These are phyloP conservation scores for Exophiala dermatitidis DNA, from an alignment of 2,329 filamentous ascomycete species.

Conservation along the genomic window DNA sequence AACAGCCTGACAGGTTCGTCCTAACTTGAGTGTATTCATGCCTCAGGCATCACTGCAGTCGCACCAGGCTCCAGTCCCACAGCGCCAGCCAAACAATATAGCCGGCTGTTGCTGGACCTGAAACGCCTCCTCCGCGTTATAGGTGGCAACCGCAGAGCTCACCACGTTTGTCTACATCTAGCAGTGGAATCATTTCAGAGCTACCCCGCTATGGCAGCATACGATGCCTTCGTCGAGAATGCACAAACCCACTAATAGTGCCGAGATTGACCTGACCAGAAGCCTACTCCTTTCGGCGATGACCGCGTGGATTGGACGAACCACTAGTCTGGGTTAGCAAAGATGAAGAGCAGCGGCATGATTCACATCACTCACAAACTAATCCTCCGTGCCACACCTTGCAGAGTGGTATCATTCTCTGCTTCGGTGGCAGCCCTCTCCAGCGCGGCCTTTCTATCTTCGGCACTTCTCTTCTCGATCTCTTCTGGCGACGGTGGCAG, in stretches of 20 bases:
- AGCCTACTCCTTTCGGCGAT: slow-evolving; percentile 21
- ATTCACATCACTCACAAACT: slow-evolving; percentile 69
- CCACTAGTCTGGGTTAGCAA: slow-evolving; percentile 24
- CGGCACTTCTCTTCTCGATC: slow-evolving; percentile 72
- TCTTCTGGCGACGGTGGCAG: slow-evolving; percentile 89
- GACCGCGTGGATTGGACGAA: slow-evolving; percentile 20
- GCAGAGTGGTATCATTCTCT: slow-evolving; percentile 82
- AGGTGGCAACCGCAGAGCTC: neutral
- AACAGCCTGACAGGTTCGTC: neutral
- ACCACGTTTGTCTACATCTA: neutral
- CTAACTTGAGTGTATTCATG: neutral
- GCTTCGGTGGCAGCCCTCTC: slow-evolving; percentile 81
- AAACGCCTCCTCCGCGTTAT: neutral
- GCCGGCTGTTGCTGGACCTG: neutral
- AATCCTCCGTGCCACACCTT: slow-evolving; percentile 79
- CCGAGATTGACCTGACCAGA: neutral
- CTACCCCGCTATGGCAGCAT: neutral
- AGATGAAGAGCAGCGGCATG: neutral
- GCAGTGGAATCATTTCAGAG: neutral
- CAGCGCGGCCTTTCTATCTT: slow-evolving; percentile 67
- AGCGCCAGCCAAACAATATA: neutral
- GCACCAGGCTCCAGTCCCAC: neutral
- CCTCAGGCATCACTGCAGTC: slow-evolving; percentile 1
- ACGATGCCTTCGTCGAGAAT: neutral
- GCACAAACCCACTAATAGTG: neutral